Percentiles rank a stretch among this genome's conserved stretches.
Evolutionary conservation across 805 yeast genomes (phyloP).

Genomic region (Ogataea glucozyma): DNA sequence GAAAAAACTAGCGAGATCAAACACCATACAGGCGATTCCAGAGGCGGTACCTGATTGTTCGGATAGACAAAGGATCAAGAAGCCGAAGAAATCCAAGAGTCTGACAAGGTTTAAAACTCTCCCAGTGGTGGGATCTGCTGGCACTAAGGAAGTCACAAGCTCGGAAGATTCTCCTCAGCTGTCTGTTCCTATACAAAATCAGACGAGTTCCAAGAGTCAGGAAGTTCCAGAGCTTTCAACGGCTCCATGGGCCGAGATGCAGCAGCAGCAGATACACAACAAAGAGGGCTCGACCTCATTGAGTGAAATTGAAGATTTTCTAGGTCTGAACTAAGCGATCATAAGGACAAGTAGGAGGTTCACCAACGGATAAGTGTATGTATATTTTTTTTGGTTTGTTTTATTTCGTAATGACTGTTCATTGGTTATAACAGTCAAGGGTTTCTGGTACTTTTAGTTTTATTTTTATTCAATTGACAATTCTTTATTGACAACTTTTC

Average conservation of each 20-base stretch:
- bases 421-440: too few relatives aligned
- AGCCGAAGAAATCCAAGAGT: conserved; percentile 15
- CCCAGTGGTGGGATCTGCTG: conserved; percentile 10
- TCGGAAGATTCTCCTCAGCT: background rate
- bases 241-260: too few relatives aligned
- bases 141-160: background rate
- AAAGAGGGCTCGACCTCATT: conserved; percentile 6
- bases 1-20: conserved; percentile 21
- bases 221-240: too few relatives aligned
- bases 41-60: background rate
- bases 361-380: background rate
- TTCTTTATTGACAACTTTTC: too few relatives aligned
- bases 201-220: too few relatives aligned
- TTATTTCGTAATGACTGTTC: too few relatives aligned
- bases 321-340: conserved; percentile 1
- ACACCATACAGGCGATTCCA: conserved; percentile 17
- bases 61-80: conserved; percentile 8
- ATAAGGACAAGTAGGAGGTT: background rate
- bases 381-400: background rate
- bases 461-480: too few relatives aligned
- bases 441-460: too few relatives aligned
- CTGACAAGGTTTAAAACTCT: conserved; percentile 13
- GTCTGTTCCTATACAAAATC: too few relatives aligned
- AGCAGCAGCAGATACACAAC: background rate
- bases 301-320: conserved; percentile 9